Percentiles rank a stretch among this genome's conserved stretches.
Evolutionary conservation across 495 filamentous ascomycete species (phyloP).

Genomic region (Annulohypoxylon maeteangense): DNA sequence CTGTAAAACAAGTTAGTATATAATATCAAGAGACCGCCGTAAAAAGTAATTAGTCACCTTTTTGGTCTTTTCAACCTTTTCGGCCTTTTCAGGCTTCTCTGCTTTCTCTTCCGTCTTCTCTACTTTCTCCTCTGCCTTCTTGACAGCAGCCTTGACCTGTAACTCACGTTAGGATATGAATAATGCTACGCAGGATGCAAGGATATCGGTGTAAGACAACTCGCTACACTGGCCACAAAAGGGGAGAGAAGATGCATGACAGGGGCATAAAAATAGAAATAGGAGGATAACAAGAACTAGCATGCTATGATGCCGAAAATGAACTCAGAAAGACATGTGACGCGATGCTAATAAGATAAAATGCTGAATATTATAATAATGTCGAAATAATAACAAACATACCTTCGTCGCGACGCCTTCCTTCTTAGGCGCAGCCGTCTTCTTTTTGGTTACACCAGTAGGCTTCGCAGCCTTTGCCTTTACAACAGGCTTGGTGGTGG

Average conservation of each 20-base stretch:
- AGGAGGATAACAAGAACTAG: neutral
- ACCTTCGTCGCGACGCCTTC: slow-evolving; percentile 62
- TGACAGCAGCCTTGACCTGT: slow-evolving; percentile 60
- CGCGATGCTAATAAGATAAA: neutral
- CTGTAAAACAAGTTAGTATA: slow-evolving; percentile 8
- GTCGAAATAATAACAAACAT: slow-evolving; percentile 21
- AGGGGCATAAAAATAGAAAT: neutral
- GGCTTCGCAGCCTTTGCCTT: slow-evolving; percentile 62
- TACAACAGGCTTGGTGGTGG: slow-evolving; percentile 49
- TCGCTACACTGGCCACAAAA: neutral
- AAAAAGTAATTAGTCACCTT: slow-evolving; percentile 14
- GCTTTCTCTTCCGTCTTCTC: slow-evolving; percentile 29
- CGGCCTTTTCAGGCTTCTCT: slow-evolving; percentile 34
- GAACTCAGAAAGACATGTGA: neutral
- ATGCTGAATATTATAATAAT: neutral
- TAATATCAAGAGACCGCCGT: neutral
- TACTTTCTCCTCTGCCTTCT: slow-evolving; percentile 52
- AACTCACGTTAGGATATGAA: slow-evolving; percentile 41
- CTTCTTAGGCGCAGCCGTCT: slow-evolving; percentile 59
- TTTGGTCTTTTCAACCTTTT: slow-evolving; percentile 38
- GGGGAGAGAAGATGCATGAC: neutral
- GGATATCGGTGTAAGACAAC: neutral
- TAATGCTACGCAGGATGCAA: neutral
- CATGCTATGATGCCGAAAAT: neutral
- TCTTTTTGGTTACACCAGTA: slow-evolving; percentile 65